Evolutionary conservation across 208 protist species (phyloP), one percentile per base, ranked within the genome.

Genomic region (Giardia duodenalis): DNA sequence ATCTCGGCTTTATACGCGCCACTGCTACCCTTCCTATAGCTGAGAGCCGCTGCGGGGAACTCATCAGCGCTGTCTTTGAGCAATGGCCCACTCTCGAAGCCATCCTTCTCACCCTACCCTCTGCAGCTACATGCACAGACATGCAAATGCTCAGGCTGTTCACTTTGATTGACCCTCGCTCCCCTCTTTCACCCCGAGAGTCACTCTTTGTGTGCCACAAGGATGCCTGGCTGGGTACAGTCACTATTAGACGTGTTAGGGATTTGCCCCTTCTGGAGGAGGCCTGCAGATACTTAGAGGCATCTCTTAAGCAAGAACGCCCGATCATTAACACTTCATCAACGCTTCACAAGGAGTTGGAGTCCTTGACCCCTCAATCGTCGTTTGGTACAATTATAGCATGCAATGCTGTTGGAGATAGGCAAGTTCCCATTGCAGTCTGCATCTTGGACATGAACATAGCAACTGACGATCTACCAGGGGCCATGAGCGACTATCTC

Each of bases 71-170:
- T 0, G 10, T 91, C 1, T 91, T 91, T 47, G 88, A 91, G 47
- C 88, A 91, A 45, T 91, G 88, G 88, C 2, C n/a, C n/a, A 45
- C 44, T n/a, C 42, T 91, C 47, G 88, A 91, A n/a, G 10, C 44
- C 4, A 4, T 91, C 0, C 0, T 91, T 30, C 45, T 91, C n/a
- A 48, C 10, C 44, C 46, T 91, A 1, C 88, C 88, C 10, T 47
- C 10, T 46, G 10, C 1, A 1, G n/a, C 88, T 43, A 91, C 10
- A 0, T 91, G 88, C 44, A 91, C 88, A 1, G 44, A 91, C n/a
- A 91, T 91, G 88, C 44, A 91, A 47, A 91, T 91, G 1, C 44
- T 91, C 2, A 0, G 88, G 47, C 45, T 91, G n/a, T 91, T 91
- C n/a, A 91, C 88, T 47, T 45, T 91, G 1, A n/a, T 91, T 30